phyloP scores from a whole-genome alignment of 148 eudicot species.

The Camellia lanceoleosa region DNA sequence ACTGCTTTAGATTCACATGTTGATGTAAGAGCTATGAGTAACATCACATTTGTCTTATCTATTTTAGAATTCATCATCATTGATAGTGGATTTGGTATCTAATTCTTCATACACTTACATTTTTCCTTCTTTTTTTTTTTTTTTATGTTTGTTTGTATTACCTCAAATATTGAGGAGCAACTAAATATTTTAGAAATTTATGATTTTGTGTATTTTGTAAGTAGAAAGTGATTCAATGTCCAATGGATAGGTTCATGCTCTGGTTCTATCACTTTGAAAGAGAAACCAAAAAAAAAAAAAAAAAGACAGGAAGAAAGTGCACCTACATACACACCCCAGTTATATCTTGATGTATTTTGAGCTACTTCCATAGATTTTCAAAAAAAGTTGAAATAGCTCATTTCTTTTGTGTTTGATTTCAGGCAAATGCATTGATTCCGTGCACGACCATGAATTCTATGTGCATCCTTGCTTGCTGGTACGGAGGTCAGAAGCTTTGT shows the following conservation, averaged over 20 bases:
- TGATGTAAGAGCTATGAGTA: background rate
- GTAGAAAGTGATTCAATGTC: background rate
- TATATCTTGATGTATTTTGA: background rate
- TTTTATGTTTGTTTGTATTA: background rate
- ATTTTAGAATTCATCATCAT: background rate
- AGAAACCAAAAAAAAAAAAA: background rate
- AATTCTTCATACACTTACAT: background rate
- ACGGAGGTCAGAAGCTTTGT: conserved; percentile 27
- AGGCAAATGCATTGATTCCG: background rate
- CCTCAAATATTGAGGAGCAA: background rate
- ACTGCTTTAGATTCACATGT: background rate
- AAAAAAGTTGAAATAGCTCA: background rate
- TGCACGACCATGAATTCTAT: conserved; percentile 19
- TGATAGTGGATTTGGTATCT: background rate
- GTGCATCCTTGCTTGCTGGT: conserved; percentile 6
- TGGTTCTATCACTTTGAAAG: background rate
- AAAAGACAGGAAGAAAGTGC: background rate
- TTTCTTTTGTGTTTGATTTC: background rate
- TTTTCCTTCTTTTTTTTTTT: background rate
- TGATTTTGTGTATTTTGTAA: background rate
- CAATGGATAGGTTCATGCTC: background rate
- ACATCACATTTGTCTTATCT: background rate
- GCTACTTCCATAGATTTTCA: background rate
- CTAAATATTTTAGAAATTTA: background rate
- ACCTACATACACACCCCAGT: too few species aligned